Conservation (phyloP, 1,139 yeast species). For the Candida tetrigidarum region DNA sequence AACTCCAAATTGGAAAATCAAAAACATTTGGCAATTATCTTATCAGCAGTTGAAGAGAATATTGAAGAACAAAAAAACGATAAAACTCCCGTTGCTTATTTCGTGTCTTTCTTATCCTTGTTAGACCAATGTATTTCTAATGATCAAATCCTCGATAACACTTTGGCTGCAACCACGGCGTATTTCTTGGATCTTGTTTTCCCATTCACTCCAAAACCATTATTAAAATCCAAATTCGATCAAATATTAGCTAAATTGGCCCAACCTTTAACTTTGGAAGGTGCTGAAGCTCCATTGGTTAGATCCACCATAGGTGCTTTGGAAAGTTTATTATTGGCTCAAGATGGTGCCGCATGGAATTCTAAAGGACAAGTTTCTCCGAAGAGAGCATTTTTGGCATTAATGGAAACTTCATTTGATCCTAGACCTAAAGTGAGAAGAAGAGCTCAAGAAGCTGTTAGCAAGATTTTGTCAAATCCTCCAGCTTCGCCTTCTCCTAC, state of each 20-base stretch:
- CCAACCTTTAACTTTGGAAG: constrained; percentile 71
- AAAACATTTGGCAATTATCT: constrained; percentile 70
- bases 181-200: constrained; percentile 82
- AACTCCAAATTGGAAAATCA: constrained; percentile 83
- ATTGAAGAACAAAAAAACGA: constrained; percentile 70
- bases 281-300: constrained; percentile 82
- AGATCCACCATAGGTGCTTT: constrained; percentile 86
- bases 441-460: constrained; percentile 89
- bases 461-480: constrained; percentile 62
- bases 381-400: constrained; percentile 77
- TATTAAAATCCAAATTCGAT: constrained; percentile 73
- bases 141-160: constrained; percentile 58
- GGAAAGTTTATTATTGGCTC: constrained; percentile 79
- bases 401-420: constrained; percentile 81
- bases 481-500: constrained; percentile 83
- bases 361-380: constrained; percentile 66
- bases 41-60: constrained; percentile 90
- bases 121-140: constrained; percentile 72
- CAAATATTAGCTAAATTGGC: constrained; percentile 82
- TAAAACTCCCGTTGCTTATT: constrained; percentile 71
- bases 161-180: constrained; percentile 74
- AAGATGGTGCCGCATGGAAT: constrained; percentile 79
- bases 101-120: constrained; percentile 80
- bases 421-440: constrained; percentile 95
- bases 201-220: constrained; percentile 71